A percentile compares a stretch with the other conserved stretches of the same genome.
Evolutionary conservation across 768 basidiomycete species (phyloP).

Genomic region (Pulveroboletus ravenelii): DNA sequence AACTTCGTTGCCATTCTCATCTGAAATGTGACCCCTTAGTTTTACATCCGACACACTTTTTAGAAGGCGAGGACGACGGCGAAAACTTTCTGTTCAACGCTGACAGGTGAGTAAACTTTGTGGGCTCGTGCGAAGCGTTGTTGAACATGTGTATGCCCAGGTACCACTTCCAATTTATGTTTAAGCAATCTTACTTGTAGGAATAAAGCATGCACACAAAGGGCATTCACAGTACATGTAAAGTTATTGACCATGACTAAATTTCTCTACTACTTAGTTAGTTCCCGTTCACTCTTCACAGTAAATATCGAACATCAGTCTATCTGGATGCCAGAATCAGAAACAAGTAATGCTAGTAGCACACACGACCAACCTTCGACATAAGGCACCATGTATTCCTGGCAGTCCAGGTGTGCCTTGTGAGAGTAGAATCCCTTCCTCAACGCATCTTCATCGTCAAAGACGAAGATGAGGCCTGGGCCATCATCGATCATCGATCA

Average conservation of each 20-base stretch:
- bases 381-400: constrained; percentile 2
- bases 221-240: constrained; percentile 3
- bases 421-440: constrained; percentile 10
- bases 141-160: constrained; percentile 26
- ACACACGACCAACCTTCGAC: constrained; percentile 15
- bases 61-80: constrained; percentile 89
- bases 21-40: constrained; percentile 43
- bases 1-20: not conserved
- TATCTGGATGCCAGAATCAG: constrained; percentile 5
- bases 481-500: not conserved
- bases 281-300: constrained; percentile 6
- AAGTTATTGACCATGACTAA: not conserved
- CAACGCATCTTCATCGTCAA: constrained; percentile 15
- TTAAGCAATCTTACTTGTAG: constrained; percentile 24
- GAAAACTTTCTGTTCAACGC: constrained; percentile 94
- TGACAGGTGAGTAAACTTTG: constrained; percentile 51
- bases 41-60: constrained; percentile 75
- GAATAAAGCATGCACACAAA: not conserved
- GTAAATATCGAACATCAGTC: constrained; percentile 23
- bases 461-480: constrained; percentile 22
- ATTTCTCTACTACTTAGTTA: not conserved
- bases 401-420: constrained; percentile 12
- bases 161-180: constrained; percentile 74
- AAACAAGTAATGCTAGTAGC: not conserved
- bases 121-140: not conserved